Evolutionary conservation across 768 basidiomycete species (phyloP).

Genomic region (Lactarius tabidus): DNA sequence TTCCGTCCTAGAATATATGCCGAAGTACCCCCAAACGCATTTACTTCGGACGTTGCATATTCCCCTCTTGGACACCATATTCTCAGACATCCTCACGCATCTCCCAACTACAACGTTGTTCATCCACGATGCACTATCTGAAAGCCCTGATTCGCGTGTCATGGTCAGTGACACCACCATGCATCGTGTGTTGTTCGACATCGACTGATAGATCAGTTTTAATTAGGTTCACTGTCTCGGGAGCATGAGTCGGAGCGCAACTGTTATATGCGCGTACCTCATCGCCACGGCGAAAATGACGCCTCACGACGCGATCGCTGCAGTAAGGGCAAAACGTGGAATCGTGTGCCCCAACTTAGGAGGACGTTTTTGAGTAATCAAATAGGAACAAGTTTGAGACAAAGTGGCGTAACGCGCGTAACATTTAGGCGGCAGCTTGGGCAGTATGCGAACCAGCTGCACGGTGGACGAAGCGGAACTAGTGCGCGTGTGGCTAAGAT

Average conservation of each 20-base stretch:
- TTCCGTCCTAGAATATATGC: conserved; percentile 53
- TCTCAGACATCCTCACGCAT: conserved; percentile 42
- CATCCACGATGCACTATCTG: conserved; percentile 45
- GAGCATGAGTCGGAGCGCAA: conserved; percentile 73
- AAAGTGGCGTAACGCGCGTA: no score
- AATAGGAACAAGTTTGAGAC: no score
- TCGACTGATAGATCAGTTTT: background rate
- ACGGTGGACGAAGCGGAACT: background rate
- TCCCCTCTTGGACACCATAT: conserved; percentile 40
- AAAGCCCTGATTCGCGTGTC: conserved; percentile 43
- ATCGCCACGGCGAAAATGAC: conserved; percentile 31
- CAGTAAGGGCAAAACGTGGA: conserved; percentile 27
- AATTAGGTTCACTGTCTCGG: conserved; percentile 70
- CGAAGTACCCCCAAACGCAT: conserved; percentile 29
- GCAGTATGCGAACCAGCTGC: conserved; percentile 2
- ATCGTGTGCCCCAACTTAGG: conserved; percentile 34
- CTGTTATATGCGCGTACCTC: conserved; percentile 70
- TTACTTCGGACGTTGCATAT: conserved; percentile 51
- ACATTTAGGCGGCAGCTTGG: conserved; percentile 33
- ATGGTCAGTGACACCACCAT: conserved; percentile 37
- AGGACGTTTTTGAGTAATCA: no score
- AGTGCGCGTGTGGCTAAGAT: background rate
- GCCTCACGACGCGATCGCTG: conserved; percentile 29
- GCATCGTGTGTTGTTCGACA: background rate
- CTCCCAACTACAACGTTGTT: conserved; percentile 49